Evolutionary conservation across 306 rosid species (phyloP).

Genomic region (Trifolium dubium): DNA sequence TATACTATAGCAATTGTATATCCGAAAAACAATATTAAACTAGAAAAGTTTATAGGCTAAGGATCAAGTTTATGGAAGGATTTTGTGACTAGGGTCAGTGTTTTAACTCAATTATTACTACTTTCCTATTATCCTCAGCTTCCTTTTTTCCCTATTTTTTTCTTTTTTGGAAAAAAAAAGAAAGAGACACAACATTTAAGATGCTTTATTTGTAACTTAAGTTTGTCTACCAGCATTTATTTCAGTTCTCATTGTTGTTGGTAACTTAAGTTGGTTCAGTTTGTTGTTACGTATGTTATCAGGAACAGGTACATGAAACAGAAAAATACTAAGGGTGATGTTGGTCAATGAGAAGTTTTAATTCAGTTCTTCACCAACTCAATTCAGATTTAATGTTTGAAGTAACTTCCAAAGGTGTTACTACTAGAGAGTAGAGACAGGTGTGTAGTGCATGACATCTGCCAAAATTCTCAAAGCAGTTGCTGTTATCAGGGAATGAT

Average conservation of each 20-base stretch:
- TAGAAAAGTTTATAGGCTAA: slow-evolving; percentile 15
- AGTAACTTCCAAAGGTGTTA: slow-evolving; percentile 41
- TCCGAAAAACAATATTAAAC: not conserved
- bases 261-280: slow-evolving; percentile 11
- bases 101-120: slow-evolving; percentile 25
- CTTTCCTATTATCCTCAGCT: slow-evolving; percentile 31
- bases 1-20: not conserved
- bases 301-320: slow-evolving; percentile 39
- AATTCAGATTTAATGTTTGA: slow-evolving; percentile 34
- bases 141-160: not conserved
- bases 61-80: slow-evolving; percentile 13
- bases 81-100: slow-evolving; percentile 12
- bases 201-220: slow-evolving; percentile 22
- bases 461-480: not conserved
- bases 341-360: slow-evolving; percentile 41
- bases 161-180: not conserved
- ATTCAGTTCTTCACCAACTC: slow-evolving; percentile 36
- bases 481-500: not conserved
- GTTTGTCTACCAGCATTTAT: slow-evolving; percentile 21
- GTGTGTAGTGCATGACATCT: slow-evolving; percentile 25
- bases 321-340: slow-evolving; percentile 48
- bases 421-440: slow-evolving; percentile 36
- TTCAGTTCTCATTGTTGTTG: slow-evolving; percentile 25
- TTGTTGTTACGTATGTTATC: slow-evolving; percentile 45
- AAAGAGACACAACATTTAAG: slow-evolving; percentile 22